phyloP scores from a whole-genome alignment of 768 basidiomycete genomes.

The Psilocybe tampanensis region DNA sequence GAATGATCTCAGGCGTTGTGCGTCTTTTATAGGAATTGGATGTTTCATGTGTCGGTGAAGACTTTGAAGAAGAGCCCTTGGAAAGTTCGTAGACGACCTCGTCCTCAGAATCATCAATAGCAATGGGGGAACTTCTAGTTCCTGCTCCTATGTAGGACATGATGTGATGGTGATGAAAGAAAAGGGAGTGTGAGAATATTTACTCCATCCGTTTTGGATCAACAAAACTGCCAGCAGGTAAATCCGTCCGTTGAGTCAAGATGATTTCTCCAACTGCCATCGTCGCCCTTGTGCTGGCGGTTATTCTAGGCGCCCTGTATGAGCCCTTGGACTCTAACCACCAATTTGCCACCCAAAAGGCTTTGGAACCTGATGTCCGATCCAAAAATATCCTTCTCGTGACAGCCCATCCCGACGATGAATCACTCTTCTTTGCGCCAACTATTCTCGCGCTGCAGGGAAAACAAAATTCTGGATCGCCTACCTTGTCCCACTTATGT shows the following conservation, averaged over 20 bases:
- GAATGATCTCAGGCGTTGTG: neutral
- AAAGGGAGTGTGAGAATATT: slow-evolving; percentile 14
- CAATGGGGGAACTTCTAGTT: slow-evolving; percentile 37
- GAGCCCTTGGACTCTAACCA: slow-evolving; percentile 31
- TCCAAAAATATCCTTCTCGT: slow-evolving; percentile 59
- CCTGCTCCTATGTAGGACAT: slow-evolving; percentile 29
- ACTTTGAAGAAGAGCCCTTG: slow-evolving; percentile 15
- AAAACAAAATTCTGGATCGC: slow-evolving; percentile 14
- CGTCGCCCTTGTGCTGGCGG: slow-evolving; percentile 30
- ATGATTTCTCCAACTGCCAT: slow-evolving; percentile 24
- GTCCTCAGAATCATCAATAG: slow-evolving; percentile 43
- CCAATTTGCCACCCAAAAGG: slow-evolving; percentile 22
- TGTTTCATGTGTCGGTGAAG: slow-evolving; percentile 4
- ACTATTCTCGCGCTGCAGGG: slow-evolving; percentile 63
- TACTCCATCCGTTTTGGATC: neutral
- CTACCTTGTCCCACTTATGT: slow-evolving; percentile 47
- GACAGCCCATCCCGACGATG: slow-evolving; percentile 95
- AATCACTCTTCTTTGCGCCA: slow-evolving; percentile 92
- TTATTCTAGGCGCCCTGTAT: slow-evolving; percentile 34
- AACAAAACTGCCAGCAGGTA: too few species aligned
- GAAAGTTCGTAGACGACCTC: slow-evolving; percentile 36
- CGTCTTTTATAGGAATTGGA: slow-evolving; percentile 2
- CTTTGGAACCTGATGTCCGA: slow-evolving; percentile 10
- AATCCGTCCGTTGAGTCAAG: neutral
- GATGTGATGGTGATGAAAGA: slow-evolving; percentile 13